Evolutionary conservation across 2,329 filamentous ascomycete species (phyloP).

Genomic region (Curvularia spicifera): DNA sequence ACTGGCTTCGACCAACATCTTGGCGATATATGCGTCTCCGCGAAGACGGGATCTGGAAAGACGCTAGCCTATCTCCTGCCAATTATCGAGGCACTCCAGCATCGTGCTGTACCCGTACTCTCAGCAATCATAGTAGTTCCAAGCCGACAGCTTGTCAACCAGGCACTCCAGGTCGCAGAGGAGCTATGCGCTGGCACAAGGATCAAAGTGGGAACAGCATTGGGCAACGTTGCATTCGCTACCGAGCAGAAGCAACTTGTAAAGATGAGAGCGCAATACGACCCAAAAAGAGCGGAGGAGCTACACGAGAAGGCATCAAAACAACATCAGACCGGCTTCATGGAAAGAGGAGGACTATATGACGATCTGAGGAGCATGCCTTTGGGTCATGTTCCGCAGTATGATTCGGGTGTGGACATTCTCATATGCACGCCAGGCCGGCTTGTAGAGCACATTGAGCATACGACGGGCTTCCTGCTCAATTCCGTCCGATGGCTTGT

Average conservation of each 20-base stretch:
- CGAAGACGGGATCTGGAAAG: slow-evolving; percentile 94
- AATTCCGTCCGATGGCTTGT: slow-evolving; percentile 84
- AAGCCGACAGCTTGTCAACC: slow-evolving; percentile 86
- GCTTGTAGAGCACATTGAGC: slow-evolving; percentile 86
- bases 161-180: slow-evolving; percentile 80
- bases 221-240: slow-evolving; percentile 78
- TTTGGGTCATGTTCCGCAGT: slow-evolving; percentile 68
- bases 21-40: slow-evolving; percentile 87
- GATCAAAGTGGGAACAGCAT: slow-evolving; percentile 79
- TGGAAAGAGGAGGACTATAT: slow-evolving; percentile 48
- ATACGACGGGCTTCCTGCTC: slow-evolving; percentile 81
- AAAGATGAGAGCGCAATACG: slow-evolving; percentile 65
- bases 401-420: slow-evolving; percentile 79
- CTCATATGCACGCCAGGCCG: slow-evolving; percentile 91
- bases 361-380: slow-evolving; percentile 53
- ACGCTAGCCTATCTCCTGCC: slow-evolving; percentile 91
- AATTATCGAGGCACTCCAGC: slow-evolving; percentile 76
- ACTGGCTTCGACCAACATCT: slow-evolving; percentile 65
- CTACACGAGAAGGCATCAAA: slow-evolving; percentile 52
- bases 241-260: slow-evolving; percentile 68
- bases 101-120: slow-evolving; percentile 68
- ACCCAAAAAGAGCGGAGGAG: slow-evolving; percentile 64
- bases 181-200: slow-evolving; percentile 72
- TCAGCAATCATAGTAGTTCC: slow-evolving; percentile 86
- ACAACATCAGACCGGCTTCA: slow-evolving; percentile 39